Evolutionary conservation across 2,329 filamentous ascomycete genomes (phyloP).

Genomic region (Fusarium anguioides): DNA sequence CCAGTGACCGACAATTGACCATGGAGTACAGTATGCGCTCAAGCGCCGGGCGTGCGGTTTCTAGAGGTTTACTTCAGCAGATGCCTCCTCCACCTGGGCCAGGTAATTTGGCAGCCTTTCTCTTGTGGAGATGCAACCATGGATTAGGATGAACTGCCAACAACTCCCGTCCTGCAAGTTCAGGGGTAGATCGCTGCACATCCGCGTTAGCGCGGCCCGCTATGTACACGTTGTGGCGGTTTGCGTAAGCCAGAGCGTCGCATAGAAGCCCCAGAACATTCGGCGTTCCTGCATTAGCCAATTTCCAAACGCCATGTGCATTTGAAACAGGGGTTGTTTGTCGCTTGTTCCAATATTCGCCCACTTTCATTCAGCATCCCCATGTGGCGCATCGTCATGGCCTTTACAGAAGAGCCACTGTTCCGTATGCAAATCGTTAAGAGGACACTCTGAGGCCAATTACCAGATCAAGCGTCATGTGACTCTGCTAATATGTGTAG

Average conservation of each 20-base stretch:
- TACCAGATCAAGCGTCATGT: conserved; percentile 36
- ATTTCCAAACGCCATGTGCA: conserved; percentile 38
- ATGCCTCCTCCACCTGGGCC: conserved; percentile 21
- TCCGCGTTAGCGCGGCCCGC: conserved; percentile 33
- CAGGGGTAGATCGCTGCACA: conserved; percentile 34
- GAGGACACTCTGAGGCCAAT: conserved; percentile 19
- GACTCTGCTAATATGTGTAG: conserved; percentile 15
- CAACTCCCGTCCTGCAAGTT: conserved; percentile 44
- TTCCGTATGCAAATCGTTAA: conserved; percentile 4
- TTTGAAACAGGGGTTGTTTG: conserved; percentile 46
- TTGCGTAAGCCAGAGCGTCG: conserved; percentile 36
- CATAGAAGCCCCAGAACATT: conserved; percentile 41
- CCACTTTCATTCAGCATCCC: conserved; percentile 27
- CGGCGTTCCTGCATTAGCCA: conserved; percentile 49
- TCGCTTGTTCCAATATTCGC: conserved; percentile 31
- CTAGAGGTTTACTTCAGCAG: conserved; percentile 7
- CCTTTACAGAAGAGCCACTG: conserved; percentile 6
- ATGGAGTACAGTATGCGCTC: conserved; percentile 30
- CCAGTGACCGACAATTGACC: background rate
- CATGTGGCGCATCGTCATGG: conserved; percentile 16
- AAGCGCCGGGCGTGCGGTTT: conserved; percentile 14
- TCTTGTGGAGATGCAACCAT: conserved; percentile 31
- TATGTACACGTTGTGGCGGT: conserved; percentile 43
- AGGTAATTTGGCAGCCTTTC: conserved; percentile 34
- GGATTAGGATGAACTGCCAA: conserved; percentile 42